phyloP scores from a whole-genome alignment of 352 stramenopile genomes.

The Pilasporangium apinafurcum region DNA sequence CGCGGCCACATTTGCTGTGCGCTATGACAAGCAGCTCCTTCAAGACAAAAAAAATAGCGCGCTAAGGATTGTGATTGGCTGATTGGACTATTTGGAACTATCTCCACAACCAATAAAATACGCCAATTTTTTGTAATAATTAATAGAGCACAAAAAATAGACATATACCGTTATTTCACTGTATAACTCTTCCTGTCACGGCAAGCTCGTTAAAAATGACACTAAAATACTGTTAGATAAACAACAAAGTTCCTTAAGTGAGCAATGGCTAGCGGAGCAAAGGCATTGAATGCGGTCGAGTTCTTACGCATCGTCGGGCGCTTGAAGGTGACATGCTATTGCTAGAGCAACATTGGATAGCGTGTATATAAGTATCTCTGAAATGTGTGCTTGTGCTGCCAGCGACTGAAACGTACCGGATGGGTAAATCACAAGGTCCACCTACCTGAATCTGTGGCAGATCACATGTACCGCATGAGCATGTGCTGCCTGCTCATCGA shows the following conservation, averaged over 20 bases:
- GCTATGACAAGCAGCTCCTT: not conserved
- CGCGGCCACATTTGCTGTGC: slow-evolving; percentile 28
- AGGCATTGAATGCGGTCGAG: slow-evolving; percentile 64
- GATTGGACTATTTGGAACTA: slow-evolving; percentile 3
- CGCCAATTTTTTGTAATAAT: no score
- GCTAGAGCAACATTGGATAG: no score
- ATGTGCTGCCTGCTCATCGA: slow-evolving; percentile 90
- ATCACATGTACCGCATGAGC: slow-evolving; percentile 93
- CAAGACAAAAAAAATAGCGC: slow-evolving; percentile 1
- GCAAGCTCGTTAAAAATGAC: not conserved
- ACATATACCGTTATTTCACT: no score
- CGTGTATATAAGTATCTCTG: no score
- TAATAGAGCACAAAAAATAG: no score
- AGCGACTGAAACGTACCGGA: slow-evolving; percentile 88
- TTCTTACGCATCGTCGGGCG: slow-evolving; percentile 75
- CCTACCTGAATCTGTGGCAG: slow-evolving; percentile 87
- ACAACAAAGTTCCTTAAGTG: slow-evolving; percentile 21
- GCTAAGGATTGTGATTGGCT: slow-evolving; percentile 21
- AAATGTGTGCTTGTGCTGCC: not conserved
- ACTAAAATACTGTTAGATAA: not conserved
- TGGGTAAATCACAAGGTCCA: slow-evolving; percentile 90
- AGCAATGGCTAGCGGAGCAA: slow-evolving; percentile 49
- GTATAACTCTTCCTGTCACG: no score
- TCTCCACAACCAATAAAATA: slow-evolving; percentile 5
- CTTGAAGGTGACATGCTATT: slow-evolving; percentile 68